Evolutionary conservation across 2,329 filamentous ascomycete genomes (phyloP).

Genomic region (Trichophyton benhamiae): DNA sequence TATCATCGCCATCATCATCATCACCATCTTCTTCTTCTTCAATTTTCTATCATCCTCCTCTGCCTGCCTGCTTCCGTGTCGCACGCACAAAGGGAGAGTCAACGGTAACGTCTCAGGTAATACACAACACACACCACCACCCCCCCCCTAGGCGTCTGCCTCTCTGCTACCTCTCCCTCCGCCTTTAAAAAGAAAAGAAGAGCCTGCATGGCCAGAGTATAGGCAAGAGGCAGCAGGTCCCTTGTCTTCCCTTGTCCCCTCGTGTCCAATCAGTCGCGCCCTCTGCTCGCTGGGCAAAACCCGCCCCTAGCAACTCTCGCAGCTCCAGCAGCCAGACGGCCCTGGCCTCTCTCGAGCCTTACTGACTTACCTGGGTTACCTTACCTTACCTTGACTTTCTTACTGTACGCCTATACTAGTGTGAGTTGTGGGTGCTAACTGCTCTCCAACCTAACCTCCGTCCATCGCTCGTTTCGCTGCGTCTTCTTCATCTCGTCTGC

Average conservation of each 20-base stretch:
- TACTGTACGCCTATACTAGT: too few relatives aligned
- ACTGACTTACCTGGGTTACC: constrained; percentile 13
- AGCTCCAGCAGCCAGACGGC: constrained; percentile 9
- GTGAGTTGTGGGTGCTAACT: too few relatives aligned
- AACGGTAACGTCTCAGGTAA: constrained; percentile 2
- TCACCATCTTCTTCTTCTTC: too few relatives aligned
- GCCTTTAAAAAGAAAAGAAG: neutral
- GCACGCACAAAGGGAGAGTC: constrained; percentile 2
- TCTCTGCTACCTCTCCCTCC: neutral
- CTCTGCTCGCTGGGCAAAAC: constrained; percentile 10
- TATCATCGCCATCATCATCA: too few relatives aligned
- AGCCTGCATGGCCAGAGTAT: neutral
- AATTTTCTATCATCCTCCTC: too few relatives aligned
- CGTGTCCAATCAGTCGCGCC: constrained; percentile 10
- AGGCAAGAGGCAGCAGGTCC: constrained; percentile 17
- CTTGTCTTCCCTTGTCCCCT: constrained; percentile 7
- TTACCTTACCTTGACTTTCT: too few relatives aligned
- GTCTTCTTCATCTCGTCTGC: constrained; percentile 14
- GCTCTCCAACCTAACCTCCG: too few relatives aligned
- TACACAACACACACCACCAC: neutral
- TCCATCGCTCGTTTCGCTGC: too few relatives aligned
- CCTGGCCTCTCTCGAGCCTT: constrained; percentile 19
- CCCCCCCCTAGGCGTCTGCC: neutral
- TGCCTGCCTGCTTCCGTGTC: neutral
- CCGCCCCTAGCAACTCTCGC: neutral